Base-by-base conservation (phyloP, 2,329 filamentous ascomycete genomes). In the Fusarium kyushuense region DNA sequence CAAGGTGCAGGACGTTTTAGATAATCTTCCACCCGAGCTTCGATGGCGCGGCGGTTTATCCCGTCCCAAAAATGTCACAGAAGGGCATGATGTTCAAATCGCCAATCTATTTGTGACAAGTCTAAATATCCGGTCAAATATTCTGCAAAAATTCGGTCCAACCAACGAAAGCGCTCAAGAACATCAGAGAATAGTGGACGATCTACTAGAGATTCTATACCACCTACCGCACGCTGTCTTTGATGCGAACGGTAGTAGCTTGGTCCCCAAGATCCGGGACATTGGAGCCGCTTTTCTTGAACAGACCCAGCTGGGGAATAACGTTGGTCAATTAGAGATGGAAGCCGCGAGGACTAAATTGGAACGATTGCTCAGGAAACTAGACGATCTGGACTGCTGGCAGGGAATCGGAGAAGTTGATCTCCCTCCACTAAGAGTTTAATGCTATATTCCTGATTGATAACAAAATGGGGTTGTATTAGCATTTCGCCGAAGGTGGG, bases 81-180 rank as follows among this genome's bases (percentile, higher is more conserved):
- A 76, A 13, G 77, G 78, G 5, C 79, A 80, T 43, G 76, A 79
- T 40, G 77, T 75, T 4, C 79, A 80, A 21, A 76, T 77, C 9
- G 79, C 74, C 11, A 79, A 80, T 56, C 59, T 80, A 6, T 77
- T 79, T 47, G 73, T 80, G 33, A 80, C 79, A 23, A 78, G 77
- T 45, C 71, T 80, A 9, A 74, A 78, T 23, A 73, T 80, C 2
- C 73, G 77, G 8, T 80, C 79, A 4, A 79, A 79, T 33, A 63
- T 80, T 8, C 67, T 80, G 9, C 77, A 79, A 27, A 77, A 74
- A 23, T 73, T 77, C 4, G 70, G 72, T 6, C 62, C 70, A 0
- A 69, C 70, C 4, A 30, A 19, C 0, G 54, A 23, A 1, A 72
- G 53, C 33, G 51, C 57, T 16, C 23, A 56, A 25, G 74, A 77